Conservation (phyloP, 208 protist genomes). For the Crithidia acanthocephali region DNA sequence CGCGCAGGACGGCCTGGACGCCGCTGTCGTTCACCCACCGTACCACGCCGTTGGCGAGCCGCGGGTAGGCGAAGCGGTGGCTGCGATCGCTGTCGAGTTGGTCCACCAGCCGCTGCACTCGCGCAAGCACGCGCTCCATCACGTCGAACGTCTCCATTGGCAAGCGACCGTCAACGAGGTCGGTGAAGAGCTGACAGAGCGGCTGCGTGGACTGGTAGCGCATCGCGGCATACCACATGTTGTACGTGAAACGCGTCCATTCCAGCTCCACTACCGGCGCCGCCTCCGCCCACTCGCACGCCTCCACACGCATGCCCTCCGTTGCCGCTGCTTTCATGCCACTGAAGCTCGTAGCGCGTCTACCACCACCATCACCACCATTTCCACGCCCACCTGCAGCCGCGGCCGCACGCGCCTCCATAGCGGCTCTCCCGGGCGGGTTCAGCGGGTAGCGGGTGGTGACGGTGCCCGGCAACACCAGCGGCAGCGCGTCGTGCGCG, state of each 20-base stretch:
- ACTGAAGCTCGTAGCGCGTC: too few relatives aligned
- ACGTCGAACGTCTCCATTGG: conserved; percentile 53
- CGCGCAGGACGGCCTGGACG: conserved; percentile 46
- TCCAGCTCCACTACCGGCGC: conserved; percentile 54
- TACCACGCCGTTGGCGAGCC: conserved; percentile 45
- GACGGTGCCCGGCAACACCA: conserved; percentile 42
- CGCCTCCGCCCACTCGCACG: conserved; percentile 23
- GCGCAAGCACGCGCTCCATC: conserved; percentile 36
- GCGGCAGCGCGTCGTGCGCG: conserved; percentile 11
- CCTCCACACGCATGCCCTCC: neutral
- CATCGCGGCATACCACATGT: conserved; percentile 70
- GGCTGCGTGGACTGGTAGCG: conserved; percentile 62
- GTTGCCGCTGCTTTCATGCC: neutral
- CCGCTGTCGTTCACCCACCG: conserved; percentile 60
- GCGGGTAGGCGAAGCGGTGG: conserved; percentile 53
- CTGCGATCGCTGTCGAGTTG: conserved; percentile 57
- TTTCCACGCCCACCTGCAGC: too few relatives aligned
- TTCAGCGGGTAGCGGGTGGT: conserved; percentile 10
- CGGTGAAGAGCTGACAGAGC: conserved; percentile 67
- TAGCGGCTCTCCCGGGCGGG: neutral
- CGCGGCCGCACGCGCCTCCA: neutral
- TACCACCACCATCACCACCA: too few relatives aligned
- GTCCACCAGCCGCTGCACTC: conserved; percentile 36
- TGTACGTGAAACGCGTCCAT: conserved; percentile 70
- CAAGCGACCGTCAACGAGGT: conserved; percentile 59